Percentiles rank a stretch among this genome's conserved stretches.
These are phyloP conservation scores for Polyplosphaeria fusca DNA, from an alignment of 495 filamentous ascomycete genomes.

Conservation along the genomic window DNA sequence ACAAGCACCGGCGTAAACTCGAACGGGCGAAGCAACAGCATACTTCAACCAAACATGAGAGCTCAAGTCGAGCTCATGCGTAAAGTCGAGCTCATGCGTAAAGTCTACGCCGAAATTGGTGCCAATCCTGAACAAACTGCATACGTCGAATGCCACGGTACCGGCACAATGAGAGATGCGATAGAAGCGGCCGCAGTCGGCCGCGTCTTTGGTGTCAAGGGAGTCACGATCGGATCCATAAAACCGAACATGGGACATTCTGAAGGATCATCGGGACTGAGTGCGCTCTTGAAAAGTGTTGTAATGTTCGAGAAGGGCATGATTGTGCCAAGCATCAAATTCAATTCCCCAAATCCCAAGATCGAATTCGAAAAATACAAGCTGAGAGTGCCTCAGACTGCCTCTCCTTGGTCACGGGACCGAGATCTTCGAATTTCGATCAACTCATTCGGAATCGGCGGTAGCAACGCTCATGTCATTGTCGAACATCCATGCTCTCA, in stretches of 20 bases:
- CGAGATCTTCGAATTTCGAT: conserved; percentile 32
- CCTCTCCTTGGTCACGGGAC: conserved; percentile 21
- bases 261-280: conserved; percentile 39
- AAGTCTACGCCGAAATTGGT: conserved; percentile 1
- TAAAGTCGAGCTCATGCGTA: conserved; percentile 10
- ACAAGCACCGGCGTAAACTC: conserved; percentile 18
- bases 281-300: conserved; percentile 44
- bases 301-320: conserved; percentile 42
- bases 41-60: conserved; percentile 1
- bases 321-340: conserved; percentile 39
- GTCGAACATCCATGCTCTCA: too few relatives aligned
- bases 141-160: conserved; percentile 24
- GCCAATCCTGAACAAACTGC: neutral
- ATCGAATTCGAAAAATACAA: conserved; percentile 19
- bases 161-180: conserved; percentile 36
- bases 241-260: conserved; percentile 41
- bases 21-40: conserved; percentile 14
- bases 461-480: conserved; percentile 21
- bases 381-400: neutral
- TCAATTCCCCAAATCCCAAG: conserved; percentile 38
- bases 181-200: conserved; percentile 39
- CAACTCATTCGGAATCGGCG: conserved; percentile 25
- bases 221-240: conserved; percentile 32
- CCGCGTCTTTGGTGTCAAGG: neutral
- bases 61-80: conserved; percentile 27